phyloP scores from a whole-genome alignment of 169 alveolate species.

The Condylostoma magnum region DNA sequence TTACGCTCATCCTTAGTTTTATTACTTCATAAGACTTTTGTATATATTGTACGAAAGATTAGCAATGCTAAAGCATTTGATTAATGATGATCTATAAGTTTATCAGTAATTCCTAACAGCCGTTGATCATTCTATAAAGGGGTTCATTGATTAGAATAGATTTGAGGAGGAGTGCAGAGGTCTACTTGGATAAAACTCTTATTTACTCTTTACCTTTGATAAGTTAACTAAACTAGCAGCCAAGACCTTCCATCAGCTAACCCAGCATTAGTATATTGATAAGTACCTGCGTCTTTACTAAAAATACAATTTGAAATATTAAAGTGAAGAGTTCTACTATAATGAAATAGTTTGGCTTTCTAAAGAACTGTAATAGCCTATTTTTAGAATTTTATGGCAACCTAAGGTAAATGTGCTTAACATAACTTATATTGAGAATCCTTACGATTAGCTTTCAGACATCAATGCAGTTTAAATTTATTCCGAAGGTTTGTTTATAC shows the following conservation, averaged over 20 bases:
- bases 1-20: not conserved
- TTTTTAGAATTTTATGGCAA: constrained; percentile 14
- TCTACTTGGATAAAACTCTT: constrained; percentile 4
- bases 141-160: constrained; percentile 15
- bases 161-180: constrained; percentile 23
- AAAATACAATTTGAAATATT: too few species aligned
- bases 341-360: too few species aligned
- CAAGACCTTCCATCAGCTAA: not conserved
- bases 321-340: too few species aligned
- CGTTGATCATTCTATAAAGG: not conserved
- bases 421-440: constrained; percentile 4
- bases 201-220: constrained; percentile 14
- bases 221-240: not conserved
- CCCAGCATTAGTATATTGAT: not conserved
- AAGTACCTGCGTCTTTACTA: not conserved
- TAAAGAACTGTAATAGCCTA: too few species aligned
- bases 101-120: not conserved
- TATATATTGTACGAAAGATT: constrained; percentile 21
- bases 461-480: too few species aligned
- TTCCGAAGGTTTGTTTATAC: too few species aligned
- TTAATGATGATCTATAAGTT: not conserved
- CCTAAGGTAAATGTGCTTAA: not conserved
- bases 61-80: not conserved
- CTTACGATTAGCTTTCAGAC: constrained; percentile 19
- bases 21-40: constrained; percentile 11